Evolutionary conservation across 345 rosid genomes (phyloP), one percentile per base, ranked within the genome.

Genomic region (Eucalyptus curtisii): DNA sequence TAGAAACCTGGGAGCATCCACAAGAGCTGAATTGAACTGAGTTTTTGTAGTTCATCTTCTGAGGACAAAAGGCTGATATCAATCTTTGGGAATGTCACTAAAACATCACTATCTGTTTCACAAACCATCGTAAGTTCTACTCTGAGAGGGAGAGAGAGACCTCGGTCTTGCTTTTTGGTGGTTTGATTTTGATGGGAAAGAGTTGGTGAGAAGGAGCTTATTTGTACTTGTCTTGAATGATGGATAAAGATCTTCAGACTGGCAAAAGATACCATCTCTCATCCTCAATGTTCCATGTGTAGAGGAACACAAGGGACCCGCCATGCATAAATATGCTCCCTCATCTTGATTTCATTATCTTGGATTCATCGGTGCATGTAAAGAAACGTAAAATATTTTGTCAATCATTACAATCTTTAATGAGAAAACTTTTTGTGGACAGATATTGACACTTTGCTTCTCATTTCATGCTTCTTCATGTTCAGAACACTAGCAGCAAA

Each of bases 1-100:
- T 13, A 37, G 88, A 87, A 88, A 93, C 94, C 93, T 93, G 94
- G 91, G 90, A 94, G 93, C 92, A 93, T 4, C 94, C 94, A 4
- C 49, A 80, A 1, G 93, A 90, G 90, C 42, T 86, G 86, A 90
- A 91, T 86, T 7, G 89, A 89, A 85, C 55, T 92, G 68, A 94
- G 93, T 87, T 91, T 91, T 8, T 87, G 48, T 3, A 90, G 91
- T 22, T 92, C 92, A 50, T 31, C 86, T 7, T 87, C 89, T 2
- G 87, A 24, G 52, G 86, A 52, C 45, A 86, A 86, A 37, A 89
- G 91, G 86, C 88, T 76, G 52, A 91, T 13, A 33, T 93, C 94
- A 68, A 93, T 89, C 64, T 88, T 53, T 6, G 90, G 91, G 89
- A 90, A 71, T 24, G 33, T 49, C 50, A 82, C 80, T 31, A 22